Base-by-base conservation (phyloP, 768 basidiomycete genomes). In the Podaxis sp. region DNA sequence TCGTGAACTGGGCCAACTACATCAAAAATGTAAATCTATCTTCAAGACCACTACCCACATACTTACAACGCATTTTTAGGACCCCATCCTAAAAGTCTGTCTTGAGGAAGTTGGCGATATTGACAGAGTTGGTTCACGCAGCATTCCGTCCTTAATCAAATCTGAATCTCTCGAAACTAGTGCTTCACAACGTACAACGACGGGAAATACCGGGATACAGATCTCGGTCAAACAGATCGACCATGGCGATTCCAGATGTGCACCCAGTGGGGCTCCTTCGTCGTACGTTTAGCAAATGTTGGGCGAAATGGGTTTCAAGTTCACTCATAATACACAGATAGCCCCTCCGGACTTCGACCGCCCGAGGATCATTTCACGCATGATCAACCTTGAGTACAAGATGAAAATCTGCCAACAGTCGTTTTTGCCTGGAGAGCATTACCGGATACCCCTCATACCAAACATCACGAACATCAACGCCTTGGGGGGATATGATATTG, bases 251-350 rank as follows among this genome's bases (percentile, higher is more conserved):
- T 94, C 81, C 95, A 93, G 76, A 91, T 93, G 56, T 95, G 93
- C 78, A 95, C 92, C 0, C 85, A 96, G 69, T 98, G 96, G 96
- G 96, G 95, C 1, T 98, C 93, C 73, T 95, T 96, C 71, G 87
- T 81, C 40, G 93, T 91, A 67, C 30, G 84, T 70, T 24, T 36
- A 15, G 2, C 28, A 17, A 10, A 22, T 22, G 20, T 46, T 17
- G n/a, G 15, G 15, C 44, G 3, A 1, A 17, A 8, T 8, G 1
- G 20, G 44, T 17, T 7, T 2, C 4, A 46, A 24, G 50, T 33
- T 59, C 26, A 58, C 49, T 36, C 24, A 30, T 57, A 12, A 28
- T 51, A 26, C n/a, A 22, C 56, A 93, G 90, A 87, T 88, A 17
- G 84, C 90, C 1, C 92, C 92, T 4, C 89, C 89, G 1, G 83